phyloP scores from a whole-genome alignment of 805 yeast species.

The Starmerella cellae region DNA sequence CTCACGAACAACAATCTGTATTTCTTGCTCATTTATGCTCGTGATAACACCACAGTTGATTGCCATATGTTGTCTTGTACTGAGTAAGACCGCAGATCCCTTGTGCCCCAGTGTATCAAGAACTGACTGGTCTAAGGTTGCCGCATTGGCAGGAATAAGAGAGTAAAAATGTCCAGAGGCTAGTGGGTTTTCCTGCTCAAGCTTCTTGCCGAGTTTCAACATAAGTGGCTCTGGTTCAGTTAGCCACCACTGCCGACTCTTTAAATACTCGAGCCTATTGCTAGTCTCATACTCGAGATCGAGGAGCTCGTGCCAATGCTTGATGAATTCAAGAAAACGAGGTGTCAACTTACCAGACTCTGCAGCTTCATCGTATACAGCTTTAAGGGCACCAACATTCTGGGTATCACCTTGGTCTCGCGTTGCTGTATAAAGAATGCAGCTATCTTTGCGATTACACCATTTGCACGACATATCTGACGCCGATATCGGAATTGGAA shows the following conservation, averaged over 20 bases:
- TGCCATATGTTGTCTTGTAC: constrained; percentile 19
- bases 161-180: not conserved
- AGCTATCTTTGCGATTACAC: constrained; percentile 22
- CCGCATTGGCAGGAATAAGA: not conserved
- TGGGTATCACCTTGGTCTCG: constrained; percentile 8
- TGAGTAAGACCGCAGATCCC: constrained; percentile 4
- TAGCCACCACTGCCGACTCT: constrained; percentile 27
- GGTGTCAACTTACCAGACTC: constrained; percentile 20
- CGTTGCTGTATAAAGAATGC: constrained; percentile 21
- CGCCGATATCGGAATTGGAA: constrained; percentile 12
- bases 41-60: constrained; percentile 9
- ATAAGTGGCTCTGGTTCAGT: constrained; percentile 4
- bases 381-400: constrained; percentile 1
- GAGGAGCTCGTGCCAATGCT: constrained; percentile 60
- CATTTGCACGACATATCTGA: constrained; percentile 29
- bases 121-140: not conserved
- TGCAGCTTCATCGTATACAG: constrained; percentile 2
- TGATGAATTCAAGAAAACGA: constrained; percentile 42
- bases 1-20: constrained; percentile 1
- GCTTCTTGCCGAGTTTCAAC: constrained; percentile 2
- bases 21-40: not conserved
- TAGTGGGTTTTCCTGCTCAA: not conserved
- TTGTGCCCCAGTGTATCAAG: constrained; percentile 5
- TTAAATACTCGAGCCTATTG: constrained; percentile 41
- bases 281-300: constrained; percentile 65